A percentile compares a stretch with the other conserved stretches of the same genome.
phyloP scores from a whole-genome alignment of 2,329 filamentous ascomycete genomes.

The Trichophyton schoenleinii region DNA sequence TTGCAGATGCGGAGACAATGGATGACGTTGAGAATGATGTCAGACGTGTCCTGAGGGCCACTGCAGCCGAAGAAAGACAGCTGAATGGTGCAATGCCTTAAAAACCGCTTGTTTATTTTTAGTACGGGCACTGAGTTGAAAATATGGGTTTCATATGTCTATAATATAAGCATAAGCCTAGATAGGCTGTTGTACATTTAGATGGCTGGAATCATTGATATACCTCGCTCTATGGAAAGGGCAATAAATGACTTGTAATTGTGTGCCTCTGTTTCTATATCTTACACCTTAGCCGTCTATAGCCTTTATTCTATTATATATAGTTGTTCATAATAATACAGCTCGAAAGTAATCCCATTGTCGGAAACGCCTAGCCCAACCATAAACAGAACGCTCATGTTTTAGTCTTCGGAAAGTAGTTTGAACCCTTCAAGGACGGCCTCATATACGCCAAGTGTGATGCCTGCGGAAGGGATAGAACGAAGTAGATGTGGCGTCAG shows the following conservation, averaged over 20 bases:
- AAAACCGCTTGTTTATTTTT: neutral
- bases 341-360: neutral
- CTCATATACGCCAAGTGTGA: constrained; percentile 37
- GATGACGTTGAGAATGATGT: constrained; percentile 31
- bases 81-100: neutral
- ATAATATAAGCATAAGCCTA: too few species aligned
- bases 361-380: neutral
- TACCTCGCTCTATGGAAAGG: neutral
- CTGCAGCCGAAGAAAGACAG: constrained; percentile 37
- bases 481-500: constrained; percentile 81
- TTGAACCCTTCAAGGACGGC: constrained; percentile 1
- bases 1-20: constrained; percentile 15
- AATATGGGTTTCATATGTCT: too few species aligned
- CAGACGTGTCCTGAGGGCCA: constrained; percentile 39
- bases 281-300: neutral
- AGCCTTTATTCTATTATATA: neutral
- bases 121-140: too few species aligned
- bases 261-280: neutral
- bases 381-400: neutral
- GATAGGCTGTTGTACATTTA: too few species aligned
- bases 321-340: constrained; percentile 3
- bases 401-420: neutral
- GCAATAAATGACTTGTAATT: neutral
- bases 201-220: neutral
- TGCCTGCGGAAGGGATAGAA: constrained; percentile 81